Percentiles rank a stretch among this genome's conserved stretches.
Evolutionary conservation across 352 stramenopile genomes (phyloP).

Genomic region (Phytophthora europaea): DNA sequence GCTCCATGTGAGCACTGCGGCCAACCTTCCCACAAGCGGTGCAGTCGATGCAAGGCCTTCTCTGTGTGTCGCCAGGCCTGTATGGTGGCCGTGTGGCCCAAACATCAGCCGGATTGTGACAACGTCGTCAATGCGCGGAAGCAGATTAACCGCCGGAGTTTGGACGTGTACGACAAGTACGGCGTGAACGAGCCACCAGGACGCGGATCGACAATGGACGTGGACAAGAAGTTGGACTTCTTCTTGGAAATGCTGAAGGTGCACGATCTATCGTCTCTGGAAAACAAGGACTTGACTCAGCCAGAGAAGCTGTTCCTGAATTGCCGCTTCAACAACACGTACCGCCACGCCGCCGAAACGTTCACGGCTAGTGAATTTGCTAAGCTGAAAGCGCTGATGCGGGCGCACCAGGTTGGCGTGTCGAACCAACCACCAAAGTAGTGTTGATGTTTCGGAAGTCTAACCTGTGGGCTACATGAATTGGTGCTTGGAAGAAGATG

Average conservation of each 20-base stretch:
- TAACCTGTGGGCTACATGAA: too few relatives aligned
- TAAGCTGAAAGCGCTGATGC: conserved; percentile 35
- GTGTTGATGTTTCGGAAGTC: too few relatives aligned
- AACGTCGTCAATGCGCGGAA: conserved; percentile 30
- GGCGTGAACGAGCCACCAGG: conserved; percentile 23
- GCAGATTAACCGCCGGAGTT: conserved; percentile 16
- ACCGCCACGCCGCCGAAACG: conserved; percentile 34
- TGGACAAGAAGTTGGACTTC: conserved; percentile 36
- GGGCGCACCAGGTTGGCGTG: conserved; percentile 25
- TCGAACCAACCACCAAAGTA: background rate
- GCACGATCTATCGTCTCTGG: conserved; percentile 28
- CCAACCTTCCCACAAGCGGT: conserved; percentile 32
- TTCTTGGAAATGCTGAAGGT: conserved; percentile 39
- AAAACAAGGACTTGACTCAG: conserved; percentile 34
- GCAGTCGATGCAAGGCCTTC: conserved; percentile 41
- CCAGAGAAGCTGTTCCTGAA: conserved; percentile 50
- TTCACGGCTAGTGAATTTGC: conserved; percentile 31
- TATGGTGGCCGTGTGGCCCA: conserved; percentile 29
- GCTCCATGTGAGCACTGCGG: conserved; percentile 37
- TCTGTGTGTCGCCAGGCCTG: conserved; percentile 37
- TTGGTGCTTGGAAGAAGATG: too few relatives aligned
- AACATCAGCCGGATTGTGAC: conserved; percentile 42
- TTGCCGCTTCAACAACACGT: conserved; percentile 45
- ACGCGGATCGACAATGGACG: conserved; percentile 27
- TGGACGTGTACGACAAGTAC: conserved; percentile 30